Base-by-base conservation (phyloP, 225 moss, liverwort and hornwort species). In the Sphagnum contortum region DNA sequence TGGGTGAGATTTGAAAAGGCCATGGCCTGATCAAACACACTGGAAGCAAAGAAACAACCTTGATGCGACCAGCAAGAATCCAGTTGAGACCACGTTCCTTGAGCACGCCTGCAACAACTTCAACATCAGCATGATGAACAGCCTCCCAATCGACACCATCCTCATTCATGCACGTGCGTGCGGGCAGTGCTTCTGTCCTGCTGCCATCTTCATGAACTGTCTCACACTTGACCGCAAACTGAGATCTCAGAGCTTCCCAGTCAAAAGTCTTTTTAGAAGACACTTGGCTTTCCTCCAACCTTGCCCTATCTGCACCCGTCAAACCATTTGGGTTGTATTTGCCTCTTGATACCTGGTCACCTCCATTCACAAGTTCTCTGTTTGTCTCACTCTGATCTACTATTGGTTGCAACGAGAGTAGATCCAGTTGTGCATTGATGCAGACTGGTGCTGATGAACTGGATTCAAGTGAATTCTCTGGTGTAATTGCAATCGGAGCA, bases 1-100 rank as follows among this genome's bases (percentile, higher is more conserved):
- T 29, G 29, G 1, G 29, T 29, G 29, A 29, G 29, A 29, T 29
- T 29, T 29, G 29, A 29, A 29, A 29, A 29, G 29, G 29, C 29
- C 29, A 29, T 29, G 29, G 29, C 29, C 0, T 29, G 29, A 29
- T 29, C 29, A 29, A 29, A 29, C 29, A 29, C 29, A 29, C 29
- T 29, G 29, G 29, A 29, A 29, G 29, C 29, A 29, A 29, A 29
- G 29, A 29, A 29, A 29, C 29, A 4, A 92, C 96, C 82, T 92
- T 92, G 66, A 98, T 85, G 49, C 96, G 81, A 64, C 96, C 96
- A n/a, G 96, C 92, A 13, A 98, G 80, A 51, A 92, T 82, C 64
- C 84, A 69, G 68, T 98, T 79, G 88, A 89, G 87, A 44, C 96
- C 96, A 57, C 96, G 78, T 66, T 89, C 85, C 49, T 90, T 98